phyloP scores from a whole-genome alignment of 345 rosid species.

The Sonneratia alba region DNA sequence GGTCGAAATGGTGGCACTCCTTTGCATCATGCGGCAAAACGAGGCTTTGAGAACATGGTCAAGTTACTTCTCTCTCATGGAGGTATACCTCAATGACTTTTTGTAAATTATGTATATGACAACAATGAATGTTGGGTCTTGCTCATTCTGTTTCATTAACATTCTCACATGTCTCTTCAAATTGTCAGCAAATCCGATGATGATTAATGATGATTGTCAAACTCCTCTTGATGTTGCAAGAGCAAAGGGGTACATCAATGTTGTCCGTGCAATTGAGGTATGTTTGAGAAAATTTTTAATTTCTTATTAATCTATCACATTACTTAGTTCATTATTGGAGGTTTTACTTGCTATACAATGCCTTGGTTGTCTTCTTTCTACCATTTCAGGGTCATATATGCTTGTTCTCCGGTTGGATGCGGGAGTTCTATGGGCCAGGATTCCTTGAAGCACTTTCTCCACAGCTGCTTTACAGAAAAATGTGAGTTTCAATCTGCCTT shows the following conservation, averaged over 20 bases:
- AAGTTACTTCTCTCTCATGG: slow-evolving; percentile 70
- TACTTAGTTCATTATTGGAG: background rate
- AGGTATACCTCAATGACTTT: slow-evolving; percentile 32
- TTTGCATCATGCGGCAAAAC: slow-evolving; percentile 93
- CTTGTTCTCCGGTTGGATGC: slow-evolving; percentile 91
- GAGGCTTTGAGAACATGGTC: slow-evolving; percentile 71
- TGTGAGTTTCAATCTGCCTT: slow-evolving; percentile 40
- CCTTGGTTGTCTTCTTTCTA: background rate
- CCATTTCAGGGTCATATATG: slow-evolving; percentile 50
- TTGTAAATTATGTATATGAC: background rate
- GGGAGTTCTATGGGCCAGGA: slow-evolving; percentile 80
- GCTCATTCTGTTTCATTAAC: background rate
- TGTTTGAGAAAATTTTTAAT: background rate
- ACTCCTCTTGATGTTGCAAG: slow-evolving; percentile 90
- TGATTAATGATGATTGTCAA: slow-evolving; percentile 81
- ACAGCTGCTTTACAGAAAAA: slow-evolving; percentile 74
- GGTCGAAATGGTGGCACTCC: slow-evolving; percentile 92
- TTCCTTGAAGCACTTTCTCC: slow-evolving; percentile 79
- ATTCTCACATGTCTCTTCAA: background rate
- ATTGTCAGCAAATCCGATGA: slow-evolving; percentile 66
- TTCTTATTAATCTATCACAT: too few species aligned
- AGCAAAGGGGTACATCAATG: slow-evolving; percentile 54
- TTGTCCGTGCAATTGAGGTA: slow-evolving; percentile 89
- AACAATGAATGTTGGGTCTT: background rate
- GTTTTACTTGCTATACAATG: background rate